Percentiles rank a stretch among this genome's conserved stretches.
These are phyloP conservation scores for Neurospora terricola DNA, from an alignment of 495 filamentous ascomycete species.

Conservation along the genomic window DNA sequence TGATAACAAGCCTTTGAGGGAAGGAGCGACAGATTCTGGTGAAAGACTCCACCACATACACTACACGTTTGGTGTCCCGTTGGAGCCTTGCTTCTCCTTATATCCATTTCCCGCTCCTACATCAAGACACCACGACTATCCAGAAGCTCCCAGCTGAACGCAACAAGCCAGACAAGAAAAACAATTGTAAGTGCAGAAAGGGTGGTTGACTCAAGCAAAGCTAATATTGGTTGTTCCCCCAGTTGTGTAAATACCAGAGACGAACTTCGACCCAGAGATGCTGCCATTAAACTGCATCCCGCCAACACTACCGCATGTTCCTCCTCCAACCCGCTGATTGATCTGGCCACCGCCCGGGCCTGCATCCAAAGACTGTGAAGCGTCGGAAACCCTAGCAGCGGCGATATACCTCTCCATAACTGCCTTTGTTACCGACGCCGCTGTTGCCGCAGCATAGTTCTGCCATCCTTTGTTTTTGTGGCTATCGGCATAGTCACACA, in stretches of 20 bases:
- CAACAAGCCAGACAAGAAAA: no score
- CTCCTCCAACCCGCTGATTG: not conserved
- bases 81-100: no score
- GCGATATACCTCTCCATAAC: not conserved
- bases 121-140: no score
- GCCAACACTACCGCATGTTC: not conserved
- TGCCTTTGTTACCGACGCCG: slow-evolving; percentile 18
- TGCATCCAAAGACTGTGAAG: not conserved
- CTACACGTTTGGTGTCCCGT: no score
- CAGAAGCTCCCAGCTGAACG: no score
- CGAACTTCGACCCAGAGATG: not conserved
- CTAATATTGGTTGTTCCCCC: not conserved
- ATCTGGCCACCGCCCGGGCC: not conserved
- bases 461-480: slow-evolving; percentile 39
- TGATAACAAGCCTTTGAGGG: no score
- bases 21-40: no score
- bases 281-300: not conserved
- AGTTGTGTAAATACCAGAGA: not conserved
- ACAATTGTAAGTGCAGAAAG: no score
- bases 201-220: not conserved
- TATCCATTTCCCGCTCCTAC: no score
- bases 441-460: slow-evolving; percentile 28
- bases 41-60: no score
- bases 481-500: slow-evolving; percentile 33
- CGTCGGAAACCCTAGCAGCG: not conserved